Conservation (phyloP, 2,329 filamentous ascomycete genomes). For the Myriosclerotinia curreyana region DNA sequence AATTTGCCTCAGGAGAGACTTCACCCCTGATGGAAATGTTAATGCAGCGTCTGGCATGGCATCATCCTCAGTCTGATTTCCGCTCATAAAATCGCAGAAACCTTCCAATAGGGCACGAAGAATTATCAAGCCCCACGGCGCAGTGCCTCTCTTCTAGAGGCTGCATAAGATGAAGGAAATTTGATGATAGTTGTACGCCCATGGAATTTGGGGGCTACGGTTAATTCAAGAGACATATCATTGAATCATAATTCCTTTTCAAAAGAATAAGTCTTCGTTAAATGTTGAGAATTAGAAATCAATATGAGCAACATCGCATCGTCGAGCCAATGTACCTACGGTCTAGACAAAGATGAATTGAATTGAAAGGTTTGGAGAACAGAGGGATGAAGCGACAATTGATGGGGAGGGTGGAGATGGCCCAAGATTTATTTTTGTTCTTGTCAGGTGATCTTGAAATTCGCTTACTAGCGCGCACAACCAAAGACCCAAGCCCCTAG, state of each 20-base stretch:
- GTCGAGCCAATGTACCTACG: not conserved
- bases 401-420: not conserved
- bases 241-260: not conserved
- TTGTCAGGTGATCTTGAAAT: not conserved
- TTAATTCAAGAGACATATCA: not conserved
- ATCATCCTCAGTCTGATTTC: not conserved
- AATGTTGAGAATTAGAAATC: not conserved
- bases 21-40: not conserved
- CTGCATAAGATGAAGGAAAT: not conserved
- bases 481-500: no score
- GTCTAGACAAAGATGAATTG: not conserved
- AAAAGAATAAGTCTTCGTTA: not conserved
- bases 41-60: not conserved
- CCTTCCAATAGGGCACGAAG: not conserved
- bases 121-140: not conserved
- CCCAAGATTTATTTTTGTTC: not conserved
- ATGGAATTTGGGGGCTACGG: not conserved
- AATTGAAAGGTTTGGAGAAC: not conserved
- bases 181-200: not conserved
- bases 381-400: no score
- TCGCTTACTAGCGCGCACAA: slow-evolving; percentile 20
- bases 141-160: not conserved
- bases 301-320: not conserved
- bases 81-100: no score
- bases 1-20: not conserved